A percentile compares a stretch with the other conserved stretches of the same genome.
These are phyloP conservation scores for Picea sitchensis DNA, from an alignment of 75 land plant genomes.

Conservation along the genomic window DNA sequence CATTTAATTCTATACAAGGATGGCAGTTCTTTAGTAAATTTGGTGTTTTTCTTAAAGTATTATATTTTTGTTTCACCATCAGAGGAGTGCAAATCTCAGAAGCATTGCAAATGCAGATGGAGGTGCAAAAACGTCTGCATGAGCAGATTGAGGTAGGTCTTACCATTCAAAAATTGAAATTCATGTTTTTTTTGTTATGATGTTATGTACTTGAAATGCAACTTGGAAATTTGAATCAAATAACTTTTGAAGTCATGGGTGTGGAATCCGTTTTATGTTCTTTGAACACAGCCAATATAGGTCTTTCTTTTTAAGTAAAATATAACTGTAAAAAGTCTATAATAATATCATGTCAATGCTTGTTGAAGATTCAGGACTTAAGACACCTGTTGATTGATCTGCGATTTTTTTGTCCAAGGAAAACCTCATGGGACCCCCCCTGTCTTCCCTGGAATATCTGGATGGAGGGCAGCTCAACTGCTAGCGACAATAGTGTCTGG, in stretches of 20 bases:
- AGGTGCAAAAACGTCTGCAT: slow-evolving; percentile 53
- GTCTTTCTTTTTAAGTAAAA: background rate
- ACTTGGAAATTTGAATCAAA: background rate
- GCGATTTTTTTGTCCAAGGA: too few relatives aligned
- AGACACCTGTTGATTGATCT: background rate
- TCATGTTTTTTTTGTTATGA: background rate
- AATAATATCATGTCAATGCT: background rate
- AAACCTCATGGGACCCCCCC: too few relatives aligned
- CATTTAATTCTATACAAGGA: background rate
- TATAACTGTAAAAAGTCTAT: background rate
- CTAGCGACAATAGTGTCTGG: too few relatives aligned
- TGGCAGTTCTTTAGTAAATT: background rate
- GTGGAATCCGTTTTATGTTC: background rate
- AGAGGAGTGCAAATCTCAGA: slow-evolving; percentile 53
- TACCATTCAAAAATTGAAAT: background rate
- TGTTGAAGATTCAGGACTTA: background rate
- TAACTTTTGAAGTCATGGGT: background rate
- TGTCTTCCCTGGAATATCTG: too few relatives aligned
- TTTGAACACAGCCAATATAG: background rate
- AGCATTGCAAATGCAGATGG: slow-evolving; percentile 59
- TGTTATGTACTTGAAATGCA: background rate
- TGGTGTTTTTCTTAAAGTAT: background rate
- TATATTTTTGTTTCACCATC: background rate
- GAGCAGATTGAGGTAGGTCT: slow-evolving; percentile 48
- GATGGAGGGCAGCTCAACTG: too few relatives aligned